Base-by-base conservation (phyloP, 1,284 basidiomycete species). In the Cystobasidium sp. region DNA sequence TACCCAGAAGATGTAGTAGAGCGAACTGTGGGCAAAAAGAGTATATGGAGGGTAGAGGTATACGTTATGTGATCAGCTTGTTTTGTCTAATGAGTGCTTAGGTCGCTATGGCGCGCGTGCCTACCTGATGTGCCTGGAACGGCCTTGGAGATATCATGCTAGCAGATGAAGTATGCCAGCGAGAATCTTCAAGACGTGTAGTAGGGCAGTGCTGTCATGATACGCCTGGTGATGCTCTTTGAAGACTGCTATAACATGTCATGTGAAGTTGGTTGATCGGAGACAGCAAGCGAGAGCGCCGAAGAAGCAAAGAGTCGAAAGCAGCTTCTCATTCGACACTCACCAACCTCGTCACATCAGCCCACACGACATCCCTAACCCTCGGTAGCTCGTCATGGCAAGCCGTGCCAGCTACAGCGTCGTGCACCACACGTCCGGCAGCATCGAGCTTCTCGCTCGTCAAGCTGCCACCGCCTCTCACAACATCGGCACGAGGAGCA, bases 41-140 rank as follows among this genome's bases (percentile, higher is more conserved):
- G 14, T 37, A 24, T 20, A 24, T 3, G 51, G 9, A 16, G 4
- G 5, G 39, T 22, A 55, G 24, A 2, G n/a, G 52, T n/a, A 22
- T 16, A 22, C n/a, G 24, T 41, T 20, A 68, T 51, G 18, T 43
- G 65, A 22, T 41, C 43, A 47, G 66, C 39, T 68, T 53, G 9
- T 24, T 31, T 37, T 31, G 2, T 31, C 1, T 31, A 31, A 31
- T 31, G 31, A 2, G 3, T 37, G 41, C 59, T 3, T 37, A 20
- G 55, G 16, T 22, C 24, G 55, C 16, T 22, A 20, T 37, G 24
- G 14, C 5, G n/a, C 61, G 6, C 9, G 12, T 12, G 46, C 64
- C 3, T 24, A 68, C 66, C 55, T 68, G 70, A 10, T 73, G 70
- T 1, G 70, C 70, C 49, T 64, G 70, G 53, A 73, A 73, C 16